Base-by-base conservation (phyloP, 768 basidiomycete species). In the Suillus americanus region DNA sequence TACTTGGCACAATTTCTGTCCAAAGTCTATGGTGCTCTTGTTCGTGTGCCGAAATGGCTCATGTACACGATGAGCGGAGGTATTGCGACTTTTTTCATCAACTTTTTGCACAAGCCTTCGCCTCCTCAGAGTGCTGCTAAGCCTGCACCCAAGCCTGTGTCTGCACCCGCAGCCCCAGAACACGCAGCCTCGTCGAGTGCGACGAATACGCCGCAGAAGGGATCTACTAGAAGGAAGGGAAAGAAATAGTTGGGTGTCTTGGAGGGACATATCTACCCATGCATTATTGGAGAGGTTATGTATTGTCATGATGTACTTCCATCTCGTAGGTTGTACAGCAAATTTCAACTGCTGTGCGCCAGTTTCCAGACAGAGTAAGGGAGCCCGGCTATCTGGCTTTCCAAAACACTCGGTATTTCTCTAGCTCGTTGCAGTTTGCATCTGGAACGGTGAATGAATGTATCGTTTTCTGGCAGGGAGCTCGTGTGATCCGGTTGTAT, bases 41-140 rank as follows among this genome's bases (percentile, higher is more conserved):
- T 85, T 63, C 69, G 79, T 37, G 70, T 94, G 53, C 93, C 93
- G n/a, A 85, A 85, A 66, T 93, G 90, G 89, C 40, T 90, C 28
- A 76, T 94, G 71, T 82, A 91, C 71, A 69, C 92, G 54, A 60
- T 83, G 9, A 89, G 90, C 3, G 93, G 92, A 46, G 80, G 79
- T 38, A 3, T 88, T 46, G 93, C 84, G 8, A 90, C 89, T n/a
- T 54, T 91, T 64, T 61, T 91, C 23, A 81, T 95, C 70, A 84
- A 85, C 61, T 65, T 91, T 43, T 72, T 94, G 67, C 93, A 94
- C 73, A 75, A 73, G 38, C 70, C 72, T 9, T 41, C 69, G 0
- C 25, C 64, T 23, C 43, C 66, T 1, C 68, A 69, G 57, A 18
- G 63, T 3, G 66, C 61, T 10, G 33, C 64, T 48, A 55, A 66